A percentile compares a stretch with the other conserved stretches of the same genome.
Evolutionary conservation across 108 stramenopile species (phyloP).

Genomic region (Nitzschia palea): DNA sequence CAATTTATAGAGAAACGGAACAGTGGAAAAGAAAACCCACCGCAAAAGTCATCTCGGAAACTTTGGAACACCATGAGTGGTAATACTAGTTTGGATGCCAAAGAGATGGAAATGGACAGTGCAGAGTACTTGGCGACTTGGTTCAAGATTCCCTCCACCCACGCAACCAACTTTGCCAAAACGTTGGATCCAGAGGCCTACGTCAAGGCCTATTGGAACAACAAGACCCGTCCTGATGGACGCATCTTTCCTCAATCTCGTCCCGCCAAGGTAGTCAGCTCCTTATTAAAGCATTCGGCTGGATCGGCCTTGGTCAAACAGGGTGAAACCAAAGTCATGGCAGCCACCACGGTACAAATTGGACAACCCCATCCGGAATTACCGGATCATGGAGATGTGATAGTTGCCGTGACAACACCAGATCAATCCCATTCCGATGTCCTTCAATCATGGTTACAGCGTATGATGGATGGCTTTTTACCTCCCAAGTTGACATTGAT

Average conservation of each 20-base stretch:
- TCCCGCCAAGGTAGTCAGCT: slow-evolving; percentile 45
- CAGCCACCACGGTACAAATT: slow-evolving; percentile 61
- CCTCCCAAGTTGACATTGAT: slow-evolving; percentile 16
- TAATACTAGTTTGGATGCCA: no score
- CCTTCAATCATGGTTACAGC: slow-evolving; percentile 41
- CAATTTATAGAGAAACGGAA: no score
- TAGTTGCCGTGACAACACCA: slow-evolving; percentile 29
- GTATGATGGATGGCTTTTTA: slow-evolving; percentile 30
- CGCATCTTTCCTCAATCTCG: slow-evolving; percentile 56
- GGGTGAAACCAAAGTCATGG: slow-evolving; percentile 58
- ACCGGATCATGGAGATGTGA: slow-evolving; percentile 55
- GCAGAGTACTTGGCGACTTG: slow-evolving; percentile 15
- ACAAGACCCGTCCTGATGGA: slow-evolving; percentile 69
- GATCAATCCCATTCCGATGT: neutral
- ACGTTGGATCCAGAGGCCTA: slow-evolving; percentile 45
- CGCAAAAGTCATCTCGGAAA: no score
- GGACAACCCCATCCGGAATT: slow-evolving; percentile 60
- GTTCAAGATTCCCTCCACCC: slow-evolving; percentile 19
- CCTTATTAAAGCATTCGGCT: slow-evolving; percentile 52
- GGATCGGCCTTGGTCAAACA: slow-evolving; percentile 69
- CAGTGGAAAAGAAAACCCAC: no score
- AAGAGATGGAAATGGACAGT: neutral
- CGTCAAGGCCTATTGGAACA: slow-evolving; percentile 50
- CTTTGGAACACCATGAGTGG: no score
- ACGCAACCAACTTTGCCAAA: slow-evolving; percentile 1